Evolutionary conservation across 2,329 filamentous ascomycete species (phyloP), one percentile per base, ranked within the genome.

Genomic region (Calonectria multiphialidica): DNA sequence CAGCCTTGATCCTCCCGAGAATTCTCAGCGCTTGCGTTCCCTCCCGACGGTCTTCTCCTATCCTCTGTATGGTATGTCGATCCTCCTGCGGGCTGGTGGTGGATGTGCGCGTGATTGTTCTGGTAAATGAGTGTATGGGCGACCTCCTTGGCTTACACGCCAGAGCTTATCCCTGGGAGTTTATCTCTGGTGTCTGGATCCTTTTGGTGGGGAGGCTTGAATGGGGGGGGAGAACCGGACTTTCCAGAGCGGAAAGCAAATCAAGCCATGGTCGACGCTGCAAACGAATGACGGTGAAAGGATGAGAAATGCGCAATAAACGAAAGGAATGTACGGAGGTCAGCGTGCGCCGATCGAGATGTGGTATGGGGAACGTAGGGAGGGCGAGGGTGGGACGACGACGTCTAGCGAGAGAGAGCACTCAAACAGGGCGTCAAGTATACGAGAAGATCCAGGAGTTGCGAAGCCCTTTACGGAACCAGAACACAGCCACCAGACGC

Each of bases 231-330:
- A 21, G 28, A 40, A 28, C 25, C 25, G 21, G 33, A 55, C 42
- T 50, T 59, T 66, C 68, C 61, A 33, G 30, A 50, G 13, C 5
- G 53, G 64, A 63, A 63, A 45, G 45, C 66, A 30, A 59, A 15
- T 65, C 33, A 71, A 66, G 68, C n/a, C 63, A 71, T 71, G 64
- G 47, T 57, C 12, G 12, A 62, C 12, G 21, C 15, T 63, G 30
- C 35, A 23, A 57, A 44, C 25, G 33, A 45, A 21, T 62, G 64
- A 66, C 23, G n/a, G 15, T 25, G 25, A 55, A 66, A 5, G 9
- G 53, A 30, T 23, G 47, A 44, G 28, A 25, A 44, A 28, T 63
- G 45, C 25, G 33, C 37, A 35, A n/a, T 5, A 23, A 53, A 66
- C 15, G 28, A 25, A 71, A 61, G 42, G 68, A 50, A 28, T 62